These are phyloP conservation scores for Basipetospora chlamydospora DNA, from an alignment of 2,329 filamentous ascomycete genomes.

Conservation along the genomic window DNA sequence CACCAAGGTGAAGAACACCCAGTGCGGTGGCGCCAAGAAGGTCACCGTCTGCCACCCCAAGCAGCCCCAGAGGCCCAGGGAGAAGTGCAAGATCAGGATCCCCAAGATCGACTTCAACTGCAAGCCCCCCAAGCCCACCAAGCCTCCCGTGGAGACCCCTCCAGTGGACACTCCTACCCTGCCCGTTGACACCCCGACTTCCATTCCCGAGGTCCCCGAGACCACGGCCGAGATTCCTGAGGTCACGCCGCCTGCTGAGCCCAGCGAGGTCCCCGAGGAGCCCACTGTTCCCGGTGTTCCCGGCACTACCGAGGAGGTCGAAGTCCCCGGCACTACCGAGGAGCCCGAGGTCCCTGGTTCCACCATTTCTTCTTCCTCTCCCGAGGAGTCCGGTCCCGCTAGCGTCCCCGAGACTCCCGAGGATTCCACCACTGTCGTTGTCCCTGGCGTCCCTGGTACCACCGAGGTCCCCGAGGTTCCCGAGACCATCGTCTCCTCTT, in stretches of 20 bases:
- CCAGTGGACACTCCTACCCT: too few relatives aligned
- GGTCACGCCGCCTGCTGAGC: background rate
- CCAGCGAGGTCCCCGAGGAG: constrained; percentile 10
- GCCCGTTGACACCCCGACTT: constrained; percentile 9
- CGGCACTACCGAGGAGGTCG: constrained; percentile 3
- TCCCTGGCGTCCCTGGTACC: background rate
- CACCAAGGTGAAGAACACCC: constrained; percentile 61
- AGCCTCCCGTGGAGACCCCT: constrained; percentile 12
- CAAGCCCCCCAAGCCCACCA: constrained; percentile 14
- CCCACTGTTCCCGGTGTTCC: constrained; percentile 9
- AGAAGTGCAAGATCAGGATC: constrained; percentile 55
- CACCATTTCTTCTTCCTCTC: constrained; percentile 8
- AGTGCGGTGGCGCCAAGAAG: constrained; percentile 81
- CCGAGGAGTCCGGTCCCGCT: constrained; percentile 7
- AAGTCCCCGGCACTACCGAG: constrained; percentile 9
- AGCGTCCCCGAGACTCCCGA: constrained; percentile 9
- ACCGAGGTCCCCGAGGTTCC: constrained; percentile 11
- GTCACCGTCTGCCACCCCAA: constrained; percentile 57
- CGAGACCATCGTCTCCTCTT: constrained; percentile 7
- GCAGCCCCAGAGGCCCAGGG: constrained; percentile 39
- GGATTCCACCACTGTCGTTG: constrained; percentile 7
- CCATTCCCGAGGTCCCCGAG: constrained; percentile 12
- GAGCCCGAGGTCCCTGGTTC: constrained; percentile 10
- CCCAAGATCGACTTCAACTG: constrained; percentile 68
- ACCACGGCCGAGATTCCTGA: constrained; percentile 6